Evolutionary conservation across 2,329 filamentous ascomycete species (phyloP).

Genomic region (Neoarthrinium moseri): DNA sequence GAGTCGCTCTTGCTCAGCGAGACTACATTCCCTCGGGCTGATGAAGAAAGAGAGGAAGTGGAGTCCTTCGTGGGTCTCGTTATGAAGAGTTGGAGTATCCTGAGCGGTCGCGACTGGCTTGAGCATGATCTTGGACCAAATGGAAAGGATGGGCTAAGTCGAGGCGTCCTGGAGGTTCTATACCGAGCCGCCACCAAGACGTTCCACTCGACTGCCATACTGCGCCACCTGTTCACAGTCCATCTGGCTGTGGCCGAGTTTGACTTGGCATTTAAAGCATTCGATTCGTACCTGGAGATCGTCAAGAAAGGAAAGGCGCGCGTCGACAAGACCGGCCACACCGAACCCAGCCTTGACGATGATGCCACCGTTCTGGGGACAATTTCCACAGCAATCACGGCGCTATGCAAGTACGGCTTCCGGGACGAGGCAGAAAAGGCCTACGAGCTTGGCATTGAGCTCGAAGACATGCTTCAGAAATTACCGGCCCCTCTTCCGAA

Average conservation of each 20-base stretch:
- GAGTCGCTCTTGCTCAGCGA: constrained; percentile 76
- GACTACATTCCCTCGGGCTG: constrained; percentile 80
- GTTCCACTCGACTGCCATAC: constrained; percentile 88
- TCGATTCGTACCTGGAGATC: constrained; percentile 89
- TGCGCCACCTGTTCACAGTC: constrained; percentile 83
- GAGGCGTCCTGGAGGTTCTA: constrained; percentile 79
- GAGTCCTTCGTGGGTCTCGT: constrained; percentile 79
- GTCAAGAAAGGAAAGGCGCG: constrained; percentile 82
- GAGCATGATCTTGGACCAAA: constrained; percentile 79
- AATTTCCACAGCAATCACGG: constrained; percentile 73
- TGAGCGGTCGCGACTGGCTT: constrained; percentile 78
- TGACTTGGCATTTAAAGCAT: constrained; percentile 84
- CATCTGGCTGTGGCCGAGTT: constrained; percentile 89
- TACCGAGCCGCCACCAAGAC: constrained; percentile 91
- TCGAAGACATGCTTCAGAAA: constrained; percentile 75
- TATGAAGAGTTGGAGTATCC: constrained; percentile 79
- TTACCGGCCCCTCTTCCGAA: constrained; percentile 34
- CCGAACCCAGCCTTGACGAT: constrained; percentile 71
- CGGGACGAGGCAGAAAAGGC: constrained; percentile 76
- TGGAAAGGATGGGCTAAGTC: constrained; percentile 72
- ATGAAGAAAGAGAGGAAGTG: constrained; percentile 74
- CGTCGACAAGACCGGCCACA: constrained; percentile 73
- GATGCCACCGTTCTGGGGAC: constrained; percentile 77
- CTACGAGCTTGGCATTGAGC: constrained; percentile 63
- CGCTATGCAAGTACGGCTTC: constrained; percentile 81